Base-by-base conservation (phyloP, 1,284 basidiomycete species). In the Melampsora larici-populina region DNA sequence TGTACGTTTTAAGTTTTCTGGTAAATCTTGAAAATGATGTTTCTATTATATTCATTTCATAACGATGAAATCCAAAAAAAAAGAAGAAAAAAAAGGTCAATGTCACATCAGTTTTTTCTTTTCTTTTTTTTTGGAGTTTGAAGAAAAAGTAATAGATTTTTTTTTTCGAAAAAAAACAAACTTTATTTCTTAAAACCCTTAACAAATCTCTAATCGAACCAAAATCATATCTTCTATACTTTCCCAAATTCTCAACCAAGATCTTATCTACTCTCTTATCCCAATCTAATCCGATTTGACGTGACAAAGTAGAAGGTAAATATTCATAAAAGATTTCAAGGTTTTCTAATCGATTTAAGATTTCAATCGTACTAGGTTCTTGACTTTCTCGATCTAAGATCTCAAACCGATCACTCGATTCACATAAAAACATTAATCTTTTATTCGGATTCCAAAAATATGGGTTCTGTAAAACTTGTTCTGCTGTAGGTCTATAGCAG, bases 1-100 rank as follows among this genome's bases (percentile, higher is more conserved):
- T 83, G 92, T 89, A 76, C 90, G 88, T 83, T 93, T 94, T 58
- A 94, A 91, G 79, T 90, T 89, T 75, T 94, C 92, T 1, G 94
- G 94, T 26, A 97, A 86, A 84, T 96, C 94, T 85, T 98, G 96
- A 83, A 97, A 98, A 83, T 99, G 96, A 81, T 99, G 92, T 91
- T 96, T 97, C 94, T 95, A 63, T 26, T 18, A 55, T 80, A n/a
- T 82, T 63, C 70, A 40, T 46, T 11, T 46, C 29, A 8, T 29
- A 64, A 70, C 17, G 73, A 68, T 69, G 29, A 58, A 36, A 36
- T 36, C 9, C 36, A 36, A 66, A 21, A n/a, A 49, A 21, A 17
- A n/a, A n/a, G n/a, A n/a, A n/a, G n/a, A n/a, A n/a, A n/a, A n/a
- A n/a, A n/a, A n/a, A n/a, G n/a, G n/a, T n/a, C n/a, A n/a, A n/a